Evolutionary conservation across 257 asterid genomes (phyloP).

Genomic region (Vinca minor): DNA sequence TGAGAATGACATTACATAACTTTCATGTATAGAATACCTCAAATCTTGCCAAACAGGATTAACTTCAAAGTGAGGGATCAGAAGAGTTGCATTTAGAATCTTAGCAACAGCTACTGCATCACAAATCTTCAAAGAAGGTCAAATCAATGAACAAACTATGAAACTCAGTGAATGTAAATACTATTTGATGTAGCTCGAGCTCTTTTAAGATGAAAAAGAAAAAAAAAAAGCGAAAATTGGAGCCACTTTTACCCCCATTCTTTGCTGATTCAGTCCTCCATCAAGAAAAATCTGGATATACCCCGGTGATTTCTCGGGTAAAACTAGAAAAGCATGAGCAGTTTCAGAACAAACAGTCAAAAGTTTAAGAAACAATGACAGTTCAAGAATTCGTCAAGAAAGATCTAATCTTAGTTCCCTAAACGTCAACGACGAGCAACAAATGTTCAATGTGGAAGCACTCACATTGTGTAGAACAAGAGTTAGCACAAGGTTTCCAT

Average conservation of each 20-base stretch:
- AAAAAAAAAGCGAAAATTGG: not conserved
- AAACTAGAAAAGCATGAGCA: constrained; percentile 21
- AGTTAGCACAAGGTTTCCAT: constrained; percentile 29
- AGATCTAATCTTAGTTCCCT: no score
- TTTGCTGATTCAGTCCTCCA: constrained; percentile 47
- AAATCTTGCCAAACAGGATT: constrained; percentile 46
- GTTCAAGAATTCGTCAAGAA: not conserved
- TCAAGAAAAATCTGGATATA: constrained; percentile 43
- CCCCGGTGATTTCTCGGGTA: constrained; percentile 20
- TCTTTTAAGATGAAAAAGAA: not conserved
- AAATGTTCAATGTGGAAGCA: constrained; percentile 3
- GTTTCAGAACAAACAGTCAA: constrained; percentile 1
- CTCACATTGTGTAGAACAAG: constrained; percentile 20
- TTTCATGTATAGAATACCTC: constrained; percentile 20
- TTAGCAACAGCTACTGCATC: constrained; percentile 48
- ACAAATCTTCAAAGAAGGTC: constrained; percentile 27
- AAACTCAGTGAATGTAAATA: not conserved
- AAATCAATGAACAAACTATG: not conserved
- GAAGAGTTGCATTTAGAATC: constrained; percentile 41
- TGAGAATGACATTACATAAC: constrained; percentile 5
- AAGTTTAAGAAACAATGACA: not conserved
- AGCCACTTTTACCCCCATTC: constrained; percentile 42
- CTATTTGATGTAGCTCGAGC: not conserved
- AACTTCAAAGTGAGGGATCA: constrained; percentile 37
- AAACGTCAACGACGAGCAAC: not conserved